Evolutionary conservation across 1,139 yeast species (phyloP), one percentile per base, ranked within the genome.

Genomic region (Blastobotrys proliferans): DNA sequence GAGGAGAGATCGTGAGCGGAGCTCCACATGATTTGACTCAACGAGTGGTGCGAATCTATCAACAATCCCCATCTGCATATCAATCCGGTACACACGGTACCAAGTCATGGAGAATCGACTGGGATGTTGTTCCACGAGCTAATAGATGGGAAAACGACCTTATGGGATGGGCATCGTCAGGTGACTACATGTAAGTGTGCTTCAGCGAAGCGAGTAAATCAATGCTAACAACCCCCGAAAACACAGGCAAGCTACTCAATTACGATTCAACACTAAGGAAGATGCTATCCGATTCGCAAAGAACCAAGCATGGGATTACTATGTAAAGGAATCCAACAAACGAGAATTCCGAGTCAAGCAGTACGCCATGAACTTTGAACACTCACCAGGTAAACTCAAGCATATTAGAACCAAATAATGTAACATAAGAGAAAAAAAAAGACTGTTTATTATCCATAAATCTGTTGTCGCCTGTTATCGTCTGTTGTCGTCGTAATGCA

Each of bases 91-190:
- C 56, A 19, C 61, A 50, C 52, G 64, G 63, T 18, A 62, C 72
- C 38, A 52, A 57, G 51, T 68, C 67, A 54, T 86, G 95, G 95
- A 78, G 77, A 59, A 61, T 86, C 50, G 95, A 86, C 66, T 86
- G 94, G 92, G 95, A 86, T 58, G 76, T 83, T 33, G 69, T 82
- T 46, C 81, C 81, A 37, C 78, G 82, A 56, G 87, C 84, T 31
- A 80, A 85, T 69, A 72, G 94, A 61, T 86, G 95, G 95, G 95
- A 85, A 62, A 85, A 86, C 64, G 94, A 85, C 59, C 70, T 85
- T 59, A 86, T 85, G 67, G 95, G 95, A 14, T 86, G 84, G 71
- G 90, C 85, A 56, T 77, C 86, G 28, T 72, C 85, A 35, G 79
- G 85, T 25, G 95, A 86, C 64, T 81, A 79, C 66, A 82, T 86